Base-by-base conservation (phyloP, 1,284 basidiomycete genomes). In the Tylopilus sp. region DNA sequence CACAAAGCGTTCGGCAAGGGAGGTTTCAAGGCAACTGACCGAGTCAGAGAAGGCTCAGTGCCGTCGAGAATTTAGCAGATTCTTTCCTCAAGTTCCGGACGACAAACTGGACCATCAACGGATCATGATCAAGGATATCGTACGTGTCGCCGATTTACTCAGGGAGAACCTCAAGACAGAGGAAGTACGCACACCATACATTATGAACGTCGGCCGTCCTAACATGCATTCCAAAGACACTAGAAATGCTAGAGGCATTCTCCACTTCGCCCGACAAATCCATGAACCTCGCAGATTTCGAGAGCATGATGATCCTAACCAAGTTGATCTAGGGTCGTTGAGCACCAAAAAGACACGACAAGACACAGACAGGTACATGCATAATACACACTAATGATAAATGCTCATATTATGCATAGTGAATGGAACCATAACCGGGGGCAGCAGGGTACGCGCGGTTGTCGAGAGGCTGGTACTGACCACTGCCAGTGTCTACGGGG, bases 241-340 rank as follows among this genome's bases (percentile, higher is more conserved):
- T 83, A 3, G 85, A 88, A 52, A 89, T 90, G 86, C 70, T 90
- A 1, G 75, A 78, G 26, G 73, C 75, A 44, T 90, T 88, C 62
- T 87, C 88, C 1, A 79, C 76, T 1, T 75, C 79, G 0, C 69
- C 77, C 0, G 85, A 88, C 64, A 81, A 81, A 61, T 77, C 83
- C 1, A 75, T 90, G 71, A 69, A 66, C 47, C 71, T 88, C n/a
- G 62, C 68, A 12, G 85, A 89, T 59, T 90, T 90, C 58, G 78
- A 82, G 57, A 70, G 69, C 29, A 87, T 90, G 79, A 87, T 89
- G 82, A 62, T 81, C 28, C 61, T 72, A 1, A 76, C 83, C 3
- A 78, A 74, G 51, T 56, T 81, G 51, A 71, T 65, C 8, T 69
- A 55, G 40, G 35, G 20, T 30, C 20, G 18, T 12, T 11, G 26